These are phyloP conservation scores for Rubus idaeus DNA, from an alignment of 306 rosid genomes.

Conservation along the genomic window DNA sequence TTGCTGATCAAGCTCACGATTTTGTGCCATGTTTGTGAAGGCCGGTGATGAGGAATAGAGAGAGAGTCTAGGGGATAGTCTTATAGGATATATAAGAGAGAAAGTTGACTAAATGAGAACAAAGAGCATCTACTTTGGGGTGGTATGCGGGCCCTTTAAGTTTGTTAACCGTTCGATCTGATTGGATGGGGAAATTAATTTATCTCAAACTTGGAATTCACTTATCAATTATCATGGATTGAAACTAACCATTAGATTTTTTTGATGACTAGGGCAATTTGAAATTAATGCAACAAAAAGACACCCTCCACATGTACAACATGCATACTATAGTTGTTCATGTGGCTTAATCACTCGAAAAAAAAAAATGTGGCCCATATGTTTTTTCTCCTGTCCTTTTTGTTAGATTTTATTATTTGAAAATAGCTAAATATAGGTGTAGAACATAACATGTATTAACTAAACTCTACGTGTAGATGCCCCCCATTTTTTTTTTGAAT, in stretches of 20 bases:
- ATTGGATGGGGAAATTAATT: too few relatives aligned
- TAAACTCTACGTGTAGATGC: too few relatives aligned
- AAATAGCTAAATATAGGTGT: too few relatives aligned
- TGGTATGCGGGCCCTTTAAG: not conserved
- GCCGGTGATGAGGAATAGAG: not conserved
- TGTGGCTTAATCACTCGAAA: not conserved
- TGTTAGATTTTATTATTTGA: too few relatives aligned
- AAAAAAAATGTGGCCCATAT: not conserved
- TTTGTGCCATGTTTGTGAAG: slow-evolving; percentile 42
- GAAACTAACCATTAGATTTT: too few relatives aligned
- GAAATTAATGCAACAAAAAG: not conserved
- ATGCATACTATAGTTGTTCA: not conserved
- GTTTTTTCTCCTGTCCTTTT: not conserved
- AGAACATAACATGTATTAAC: too few relatives aligned
- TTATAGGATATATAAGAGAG: not conserved
- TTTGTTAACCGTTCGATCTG: not conserved
- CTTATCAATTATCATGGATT: too few relatives aligned
- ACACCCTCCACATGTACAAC: not conserved
- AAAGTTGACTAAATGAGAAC: not conserved
- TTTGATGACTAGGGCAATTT: not conserved
- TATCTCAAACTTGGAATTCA: too few relatives aligned
- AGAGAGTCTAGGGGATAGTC: not conserved
- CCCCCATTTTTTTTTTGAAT: too few relatives aligned
- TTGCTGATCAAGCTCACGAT: slow-evolving; percentile 22
- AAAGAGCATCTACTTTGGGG: too few relatives aligned